phyloP scores from a whole-genome alignment of 2,329 filamentous ascomycete species.

The Ceratocystis lukuohia region DNA sequence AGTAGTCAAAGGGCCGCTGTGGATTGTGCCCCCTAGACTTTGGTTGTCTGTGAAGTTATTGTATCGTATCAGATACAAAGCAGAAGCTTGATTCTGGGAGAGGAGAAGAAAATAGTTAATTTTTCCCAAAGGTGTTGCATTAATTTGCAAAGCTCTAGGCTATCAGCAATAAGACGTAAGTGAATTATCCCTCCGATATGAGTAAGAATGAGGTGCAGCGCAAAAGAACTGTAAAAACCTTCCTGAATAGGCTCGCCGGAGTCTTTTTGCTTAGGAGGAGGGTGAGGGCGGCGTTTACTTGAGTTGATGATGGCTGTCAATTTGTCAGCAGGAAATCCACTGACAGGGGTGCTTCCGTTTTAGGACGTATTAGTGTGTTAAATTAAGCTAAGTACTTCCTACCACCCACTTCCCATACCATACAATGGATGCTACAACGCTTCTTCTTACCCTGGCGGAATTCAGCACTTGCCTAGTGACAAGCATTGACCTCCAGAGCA shows the following conservation, averaged over 20 bases:
- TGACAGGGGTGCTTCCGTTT: neutral
- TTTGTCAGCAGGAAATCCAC: slow-evolving; percentile 1
- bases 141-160: neutral
- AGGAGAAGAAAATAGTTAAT: too few species aligned
- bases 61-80: too few species aligned
- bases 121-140: neutral
- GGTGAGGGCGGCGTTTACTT: neutral
- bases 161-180: neutral
- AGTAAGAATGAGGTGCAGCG: neutral
- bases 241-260: neutral
- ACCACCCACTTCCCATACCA: neutral
- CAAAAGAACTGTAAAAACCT: neutral
- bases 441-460: neutral
- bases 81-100: too few species aligned
- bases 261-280: neutral
- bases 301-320: neutral
- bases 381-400: too few species aligned
- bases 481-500: too few species aligned
- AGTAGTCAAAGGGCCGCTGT: neutral
- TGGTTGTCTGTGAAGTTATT: too few species aligned
- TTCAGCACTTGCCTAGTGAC: neutral
- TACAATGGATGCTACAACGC: neutral
- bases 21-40: too few species aligned
- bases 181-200: neutral
- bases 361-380: neutral